Evolutionary conservation across 805 yeast genomes (phyloP).

Genomic region (Priceomyces melissophilus): DNA sequence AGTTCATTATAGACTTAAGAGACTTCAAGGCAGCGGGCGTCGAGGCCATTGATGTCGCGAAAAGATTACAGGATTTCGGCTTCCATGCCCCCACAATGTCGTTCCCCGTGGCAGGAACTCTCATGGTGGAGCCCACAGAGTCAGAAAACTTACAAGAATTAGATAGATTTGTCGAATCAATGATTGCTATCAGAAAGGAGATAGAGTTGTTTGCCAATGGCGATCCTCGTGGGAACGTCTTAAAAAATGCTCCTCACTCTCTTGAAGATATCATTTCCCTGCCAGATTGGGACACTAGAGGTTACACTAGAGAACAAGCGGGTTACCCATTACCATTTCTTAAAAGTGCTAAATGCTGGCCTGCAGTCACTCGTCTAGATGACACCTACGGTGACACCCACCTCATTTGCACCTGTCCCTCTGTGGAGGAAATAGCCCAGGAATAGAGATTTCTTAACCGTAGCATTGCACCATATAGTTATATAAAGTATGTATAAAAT

Average conservation of each 20-base stretch:
- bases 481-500: too few species aligned
- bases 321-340: constrained; percentile 85
- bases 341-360: constrained; percentile 85
- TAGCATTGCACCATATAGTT: too few species aligned
- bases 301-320: constrained; percentile 89
- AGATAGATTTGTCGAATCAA: constrained; percentile 84
- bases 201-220: constrained; percentile 70
- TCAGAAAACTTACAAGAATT: constrained; percentile 85
- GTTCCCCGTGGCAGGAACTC: constrained; percentile 96
- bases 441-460: too few species aligned
- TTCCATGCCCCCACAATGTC: constrained; percentile 99
- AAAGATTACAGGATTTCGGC: constrained; percentile 95
- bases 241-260: constrained; percentile 92
- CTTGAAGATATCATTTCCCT: constrained; percentile 69
- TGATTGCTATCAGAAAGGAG: constrained; percentile 79
- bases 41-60: constrained; percentile 95
- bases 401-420: constrained; percentile 89
- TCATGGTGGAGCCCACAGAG: constrained; percentile 98
- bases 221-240: constrained; percentile 60
- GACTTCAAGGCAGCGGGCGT: constrained; percentile 75
- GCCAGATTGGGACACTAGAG: constrained; percentile 75
- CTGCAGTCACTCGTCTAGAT: constrained; percentile 86
- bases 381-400: constrained; percentile 94
- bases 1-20: constrained; percentile 88
- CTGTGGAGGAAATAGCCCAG: constrained; percentile 65